Evolutionary conservation across 192 early-diverging fungal species (phyloP), one percentile per base, ranked within the genome.

Genomic region (Paraglomus brasilianum): DNA sequence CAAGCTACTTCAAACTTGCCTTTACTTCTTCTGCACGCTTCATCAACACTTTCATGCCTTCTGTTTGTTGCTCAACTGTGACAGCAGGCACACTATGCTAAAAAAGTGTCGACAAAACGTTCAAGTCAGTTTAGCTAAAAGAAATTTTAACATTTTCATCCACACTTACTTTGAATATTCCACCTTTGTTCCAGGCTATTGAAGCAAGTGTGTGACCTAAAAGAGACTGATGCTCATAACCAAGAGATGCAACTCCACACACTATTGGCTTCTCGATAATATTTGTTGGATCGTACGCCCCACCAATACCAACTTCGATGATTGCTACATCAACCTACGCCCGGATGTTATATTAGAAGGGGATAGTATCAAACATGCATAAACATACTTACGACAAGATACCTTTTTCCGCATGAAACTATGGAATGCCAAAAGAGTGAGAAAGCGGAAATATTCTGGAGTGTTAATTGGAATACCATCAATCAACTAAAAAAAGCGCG

Each of bases 341-440:
- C n/a, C 21, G 10, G 40, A 5, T n/a, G n/a, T n/a, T n/a, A 63
- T 46, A 14, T 10, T 46, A 45, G 5, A 7, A 30, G 30, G 3
- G 1, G 30, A 30, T 30, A 3, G 30, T 30, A 30, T 30, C 30
- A 30, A 30, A 30, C 30, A 3, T 30, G 30, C 30, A 30, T 30
- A 30, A 30, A 30, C 30, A 30, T 30, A 30, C 1, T 30, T 30
- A 30, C 30, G 17, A 41, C 36, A 14, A n/a, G 45, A 53, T 73
- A 83, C 84, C 55, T 86, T 76, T 70, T 97, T 93, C 15, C 78
- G 77, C 67, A 94, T 76, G 74, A 99, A 97, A 5, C 80, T 80
- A 76, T 97, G 95, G 61, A 91, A 91, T 0, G 97, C 92, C 80
- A 99, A 78, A 43, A 97, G 75, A 4, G 94, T 95, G 69, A 99